Evolutionary conservation across 1,139 yeast genomes (phyloP), one percentile per base, ranked within the genome.

Genomic region (Saccharomyces hybrid): DNA sequence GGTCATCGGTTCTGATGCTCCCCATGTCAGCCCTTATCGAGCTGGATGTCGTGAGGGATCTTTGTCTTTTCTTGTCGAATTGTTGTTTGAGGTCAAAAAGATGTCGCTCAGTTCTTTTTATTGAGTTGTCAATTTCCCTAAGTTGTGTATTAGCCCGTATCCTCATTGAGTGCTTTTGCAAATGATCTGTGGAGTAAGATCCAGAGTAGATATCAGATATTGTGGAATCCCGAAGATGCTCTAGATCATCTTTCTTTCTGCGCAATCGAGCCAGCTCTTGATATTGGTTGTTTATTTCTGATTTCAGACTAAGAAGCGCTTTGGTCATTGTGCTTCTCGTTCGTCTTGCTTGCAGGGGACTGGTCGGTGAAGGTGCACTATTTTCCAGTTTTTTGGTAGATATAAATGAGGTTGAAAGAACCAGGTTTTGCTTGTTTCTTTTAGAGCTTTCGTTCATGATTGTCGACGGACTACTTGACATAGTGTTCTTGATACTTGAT

Each of bases 151-250:
- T 70, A 3, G 71, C 64, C 50, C 63, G 63, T 2, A 70, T 66
- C 44, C 69, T 62, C 58, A 64, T 58, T 2, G 72, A 67, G 58
- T 69, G 71, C 48, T 67, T 64, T 34, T 68, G 70, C 42, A 69
- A 54, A 59, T 70, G 72, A 27, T 66, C 70, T 2, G 71, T 66
- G 4, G 72, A 68, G 48, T 70, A 70, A 5, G 64, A 60, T 21
- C 71, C 72, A 16, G 67, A 62, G 55, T 64, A 68, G 3, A 69
- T 69, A 50, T 67, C 70, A 1, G 67, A 60, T 1, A 61, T 61
- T 9, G 70, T 60, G 4, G 69, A 56, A 50, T 64, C 59, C 51
- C 64, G 58, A 14, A 65, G 51, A 49, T 58, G 61, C 52, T 67
- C 68, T 11, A 62, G 59, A 28, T 65, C 64, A 8, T 59, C 63